These are phyloP conservation scores for Scheffersomyces insectosa DNA, from an alignment of 1,139 yeast species.

Conservation along the genomic window DNA sequence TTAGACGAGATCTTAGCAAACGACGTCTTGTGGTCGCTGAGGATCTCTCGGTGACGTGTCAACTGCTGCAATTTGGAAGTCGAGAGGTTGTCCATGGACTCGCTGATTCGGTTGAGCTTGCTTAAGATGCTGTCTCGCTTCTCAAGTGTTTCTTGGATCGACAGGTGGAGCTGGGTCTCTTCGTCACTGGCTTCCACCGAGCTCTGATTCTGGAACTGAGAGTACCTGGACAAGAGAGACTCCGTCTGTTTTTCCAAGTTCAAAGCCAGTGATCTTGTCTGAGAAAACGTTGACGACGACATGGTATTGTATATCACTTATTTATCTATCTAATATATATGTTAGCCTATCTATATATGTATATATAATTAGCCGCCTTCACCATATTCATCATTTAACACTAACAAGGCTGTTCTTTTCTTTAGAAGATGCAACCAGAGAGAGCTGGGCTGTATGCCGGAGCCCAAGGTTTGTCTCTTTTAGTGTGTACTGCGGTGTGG, in stretches of 20 bases:
- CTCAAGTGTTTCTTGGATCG: conserved; percentile 42
- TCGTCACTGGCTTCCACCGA: conserved; percentile 50
- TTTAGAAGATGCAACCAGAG: too few species aligned
- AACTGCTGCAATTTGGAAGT: conserved; percentile 81
- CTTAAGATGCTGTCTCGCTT: conserved; percentile 34
- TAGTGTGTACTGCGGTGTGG: too few species aligned
- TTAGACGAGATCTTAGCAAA: conserved; percentile 58
- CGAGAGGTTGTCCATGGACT: conserved; percentile 34
- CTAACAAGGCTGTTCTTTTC: too few species aligned
- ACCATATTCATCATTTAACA: too few species aligned
- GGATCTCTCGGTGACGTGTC: conserved; percentile 75
- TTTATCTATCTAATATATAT: too few species aligned
- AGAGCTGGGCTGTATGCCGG: too few species aligned
- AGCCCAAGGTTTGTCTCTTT: too few species aligned
- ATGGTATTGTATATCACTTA: conserved; percentile 13
- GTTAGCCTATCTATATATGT: too few species aligned
- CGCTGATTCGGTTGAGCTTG: conserved; percentile 46
- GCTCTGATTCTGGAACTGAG: conserved; percentile 29
- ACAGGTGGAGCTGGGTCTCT: conserved; percentile 60
- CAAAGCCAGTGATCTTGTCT: conserved; percentile 40
- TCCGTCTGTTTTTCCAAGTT: conserved; percentile 47
- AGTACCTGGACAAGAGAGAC: conserved; percentile 33
- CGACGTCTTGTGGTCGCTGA: conserved; percentile 68
- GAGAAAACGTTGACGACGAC: conserved; percentile 42
- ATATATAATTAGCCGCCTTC: too few species aligned